A percentile compares a stretch with the other conserved stretches of the same genome.
phyloP scores from a whole-genome alignment of 2,329 filamentous ascomycete genomes.

The Podosphaera fusca region DNA sequence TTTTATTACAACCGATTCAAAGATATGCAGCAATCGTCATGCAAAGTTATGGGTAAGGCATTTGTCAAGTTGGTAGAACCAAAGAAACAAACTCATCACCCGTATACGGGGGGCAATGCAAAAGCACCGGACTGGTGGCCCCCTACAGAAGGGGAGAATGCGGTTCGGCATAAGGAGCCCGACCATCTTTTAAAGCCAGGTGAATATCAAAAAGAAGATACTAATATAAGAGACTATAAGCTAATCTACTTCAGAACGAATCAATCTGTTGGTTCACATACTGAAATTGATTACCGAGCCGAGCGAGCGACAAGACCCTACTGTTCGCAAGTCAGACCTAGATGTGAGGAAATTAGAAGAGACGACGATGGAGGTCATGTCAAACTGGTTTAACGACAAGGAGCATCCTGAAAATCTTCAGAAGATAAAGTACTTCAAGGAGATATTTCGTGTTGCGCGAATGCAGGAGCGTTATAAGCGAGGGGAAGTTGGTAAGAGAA shows the following conservation, averaged over 20 bases:
- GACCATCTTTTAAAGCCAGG: slow-evolving; percentile 48
- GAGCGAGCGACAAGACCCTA: slow-evolving; percentile 18
- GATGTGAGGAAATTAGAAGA: slow-evolving; percentile 31
- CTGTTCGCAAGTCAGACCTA: slow-evolving; percentile 26
- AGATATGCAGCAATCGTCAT: slow-evolving; percentile 44
- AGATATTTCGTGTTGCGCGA: slow-evolving; percentile 37
- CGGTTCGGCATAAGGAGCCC: slow-evolving; percentile 46
- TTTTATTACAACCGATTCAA: slow-evolving; percentile 40
- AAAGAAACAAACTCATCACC: slow-evolving; percentile 53
- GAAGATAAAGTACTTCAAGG: slow-evolving; percentile 32
- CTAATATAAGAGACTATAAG: neutral
- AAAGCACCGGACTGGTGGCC: slow-evolving; percentile 48
- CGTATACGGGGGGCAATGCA: slow-evolving; percentile 42
- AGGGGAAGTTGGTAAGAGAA: slow-evolving; percentile 30
- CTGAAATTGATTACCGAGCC: slow-evolving; percentile 26
- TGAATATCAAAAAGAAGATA: slow-evolving; percentile 16
- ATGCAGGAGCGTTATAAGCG: slow-evolving; percentile 31
- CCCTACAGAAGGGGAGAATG: slow-evolving; percentile 26
- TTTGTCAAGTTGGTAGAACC: slow-evolving; percentile 57
- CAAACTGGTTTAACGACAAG: slow-evolving; percentile 33
- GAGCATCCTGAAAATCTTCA: slow-evolving; percentile 27
- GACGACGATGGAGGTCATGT: slow-evolving; percentile 32
- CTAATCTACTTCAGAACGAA: slow-evolving; percentile 24
- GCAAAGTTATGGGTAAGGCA: slow-evolving; percentile 50
- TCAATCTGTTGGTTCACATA: slow-evolving; percentile 35